These are phyloP conservation scores for Boletus sensibilis DNA, from an alignment of 768 basidiomycete genomes.

Conservation along the genomic window DNA sequence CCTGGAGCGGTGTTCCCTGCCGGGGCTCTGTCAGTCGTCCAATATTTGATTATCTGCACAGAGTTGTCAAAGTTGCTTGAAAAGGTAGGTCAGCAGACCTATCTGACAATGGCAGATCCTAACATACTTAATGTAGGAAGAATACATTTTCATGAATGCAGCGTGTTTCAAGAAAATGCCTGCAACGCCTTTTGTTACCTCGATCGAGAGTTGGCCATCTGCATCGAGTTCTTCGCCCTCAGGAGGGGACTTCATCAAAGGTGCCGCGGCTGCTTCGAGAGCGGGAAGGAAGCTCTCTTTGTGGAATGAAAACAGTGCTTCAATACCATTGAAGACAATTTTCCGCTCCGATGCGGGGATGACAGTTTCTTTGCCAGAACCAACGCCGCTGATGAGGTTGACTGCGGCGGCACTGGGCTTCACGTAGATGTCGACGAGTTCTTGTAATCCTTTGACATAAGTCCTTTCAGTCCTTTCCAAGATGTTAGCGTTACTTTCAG, in stretches of 20 bases:
- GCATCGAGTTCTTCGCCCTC: constrained; percentile 54
- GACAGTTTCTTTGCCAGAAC: constrained; percentile 77
- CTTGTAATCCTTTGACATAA: constrained; percentile 91
- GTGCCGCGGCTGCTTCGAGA: constrained; percentile 73
- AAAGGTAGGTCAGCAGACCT: constrained; percentile 11
- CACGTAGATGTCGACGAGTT: constrained; percentile 94
- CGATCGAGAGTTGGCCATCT: constrained; percentile 70
- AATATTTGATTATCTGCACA: constrained; percentile 81
- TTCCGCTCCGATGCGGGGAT: constrained; percentile 85
- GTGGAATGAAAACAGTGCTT: constrained; percentile 90
- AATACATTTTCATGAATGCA: constrained; percentile 99
- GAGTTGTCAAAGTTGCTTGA: constrained; percentile 92
- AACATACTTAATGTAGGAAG: constrained; percentile 92
- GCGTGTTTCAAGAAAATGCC: constrained; percentile 91
- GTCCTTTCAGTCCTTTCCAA: constrained; percentile 83
- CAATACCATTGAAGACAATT: constrained; percentile 88
- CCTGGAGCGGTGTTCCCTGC: constrained; percentile 39
- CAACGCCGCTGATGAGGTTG: constrained; percentile 66
- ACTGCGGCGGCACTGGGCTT: constrained; percentile 74
- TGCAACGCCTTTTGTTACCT: constrained; percentile 78
- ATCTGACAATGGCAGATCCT: constrained; percentile 2
- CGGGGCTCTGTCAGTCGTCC: constrained; percentile 62
- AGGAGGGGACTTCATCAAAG: constrained; percentile 53
- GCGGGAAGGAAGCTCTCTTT: constrained; percentile 90
- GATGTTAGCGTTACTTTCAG: constrained; percentile 8